phyloP scores from a whole-genome alignment of 2,329 filamentous ascomycete genomes.

The Xylariaceae sp. region DNA sequence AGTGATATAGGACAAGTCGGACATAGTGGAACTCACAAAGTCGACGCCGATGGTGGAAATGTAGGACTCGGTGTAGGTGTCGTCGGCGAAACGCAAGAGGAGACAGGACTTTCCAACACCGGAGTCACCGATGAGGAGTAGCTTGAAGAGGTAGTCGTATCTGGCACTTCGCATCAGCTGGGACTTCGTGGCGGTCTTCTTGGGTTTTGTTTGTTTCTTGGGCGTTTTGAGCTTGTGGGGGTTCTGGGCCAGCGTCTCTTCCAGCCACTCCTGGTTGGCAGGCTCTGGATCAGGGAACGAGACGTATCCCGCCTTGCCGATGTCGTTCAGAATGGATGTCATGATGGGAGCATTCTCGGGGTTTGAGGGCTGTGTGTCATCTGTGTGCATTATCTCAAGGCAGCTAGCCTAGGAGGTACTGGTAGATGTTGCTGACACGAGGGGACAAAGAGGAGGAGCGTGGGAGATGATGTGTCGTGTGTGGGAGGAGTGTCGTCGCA shows the following conservation, averaged over 20 bases:
- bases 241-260: slow-evolving; percentile 13
- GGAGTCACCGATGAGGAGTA: slow-evolving; percentile 99
- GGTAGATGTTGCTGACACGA: not conserved
- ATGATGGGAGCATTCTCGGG: too few relatives aligned
- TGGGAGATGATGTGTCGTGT: not conserved
- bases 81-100: slow-evolving; percentile 94
- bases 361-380: too few relatives aligned
- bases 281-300: slow-evolving; percentile 19
- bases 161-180: slow-evolving; percentile 43
- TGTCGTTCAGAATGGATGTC: too few relatives aligned
- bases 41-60: slow-evolving; percentile 99
- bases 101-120: slow-evolving; percentile 99
- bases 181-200: not conserved
- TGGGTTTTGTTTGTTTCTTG: too few relatives aligned
- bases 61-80: slow-evolving; percentile 99
- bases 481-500: not conserved
- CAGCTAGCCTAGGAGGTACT: slow-evolving; percentile 8
- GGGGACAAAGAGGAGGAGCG: not conserved
- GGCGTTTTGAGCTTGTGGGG: too few relatives aligned
- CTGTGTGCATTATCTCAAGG: slow-evolving; percentile 1
- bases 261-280: slow-evolving; percentile 20
- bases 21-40: slow-evolving; percentile 64
- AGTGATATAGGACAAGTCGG: not conserved
- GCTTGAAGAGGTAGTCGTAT: slow-evolving; percentile 99
- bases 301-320: not conserved